A percentile compares a stretch with the other conserved stretches of the same genome.
Conservation (phyloP, 257 asterid species). For the Ilex asprella region DNA sequence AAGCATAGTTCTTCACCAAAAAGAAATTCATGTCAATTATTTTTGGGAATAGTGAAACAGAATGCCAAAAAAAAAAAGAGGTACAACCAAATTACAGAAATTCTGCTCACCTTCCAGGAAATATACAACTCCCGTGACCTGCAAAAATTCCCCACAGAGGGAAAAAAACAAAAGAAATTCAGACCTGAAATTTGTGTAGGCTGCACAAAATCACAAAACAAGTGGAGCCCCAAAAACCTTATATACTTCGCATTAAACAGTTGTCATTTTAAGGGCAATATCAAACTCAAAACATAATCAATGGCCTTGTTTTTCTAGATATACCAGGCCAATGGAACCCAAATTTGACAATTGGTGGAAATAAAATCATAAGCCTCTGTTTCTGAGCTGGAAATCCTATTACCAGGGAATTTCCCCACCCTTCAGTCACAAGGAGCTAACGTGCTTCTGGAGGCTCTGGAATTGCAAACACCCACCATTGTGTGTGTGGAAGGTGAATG, state of each 20-base stretch:
- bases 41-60: constrained; percentile 22
- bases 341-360: too few species aligned
- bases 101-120: constrained; percentile 91
- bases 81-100: constrained; percentile 16
- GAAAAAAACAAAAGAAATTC: constrained; percentile 19
- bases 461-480: too few species aligned
- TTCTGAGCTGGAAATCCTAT: too few species aligned
- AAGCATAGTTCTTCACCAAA: not conserved
- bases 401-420: too few species aligned
- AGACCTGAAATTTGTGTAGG: constrained; percentile 9
- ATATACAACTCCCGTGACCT: constrained; percentile 90
- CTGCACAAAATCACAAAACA: not conserved
- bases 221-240: constrained; percentile 11
- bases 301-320: too few species aligned
- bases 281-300: not conserved
- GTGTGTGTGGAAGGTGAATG: too few species aligned
- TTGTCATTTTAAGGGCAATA: not conserved
- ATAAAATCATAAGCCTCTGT: too few species aligned
- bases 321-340: not conserved
- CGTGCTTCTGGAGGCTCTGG: too few species aligned
- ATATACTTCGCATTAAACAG: not conserved
- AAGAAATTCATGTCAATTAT: constrained; percentile 1
- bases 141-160: constrained; percentile 38
- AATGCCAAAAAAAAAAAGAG: constrained; percentile 22
- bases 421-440: too few species aligned